These are phyloP conservation scores for Wickerhamiella hasegawae DNA, from an alignment of 805 yeast species.

Conservation along the genomic window DNA sequence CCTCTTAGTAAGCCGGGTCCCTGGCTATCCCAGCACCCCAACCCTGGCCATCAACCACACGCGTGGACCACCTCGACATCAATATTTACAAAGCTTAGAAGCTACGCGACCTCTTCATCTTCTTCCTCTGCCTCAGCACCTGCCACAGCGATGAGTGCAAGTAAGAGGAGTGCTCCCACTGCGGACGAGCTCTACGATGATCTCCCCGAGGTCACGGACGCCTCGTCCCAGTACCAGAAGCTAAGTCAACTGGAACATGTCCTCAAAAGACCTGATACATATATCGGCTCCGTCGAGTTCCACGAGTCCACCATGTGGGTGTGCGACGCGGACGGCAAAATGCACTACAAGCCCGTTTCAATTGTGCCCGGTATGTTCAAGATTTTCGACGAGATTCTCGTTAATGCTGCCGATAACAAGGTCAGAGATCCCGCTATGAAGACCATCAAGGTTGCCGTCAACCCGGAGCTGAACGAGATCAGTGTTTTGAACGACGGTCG, in stretches of 20 bases:
- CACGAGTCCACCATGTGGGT: conserved; percentile 76
- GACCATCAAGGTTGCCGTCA: conserved; percentile 65
- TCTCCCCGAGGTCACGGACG: conserved; percentile 21
- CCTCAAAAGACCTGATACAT: conserved; percentile 92
- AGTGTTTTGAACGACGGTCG: conserved; percentile 82
- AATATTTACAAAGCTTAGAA: too few species aligned
- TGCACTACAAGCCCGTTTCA: conserved; percentile 39
- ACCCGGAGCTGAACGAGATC: conserved; percentile 56
- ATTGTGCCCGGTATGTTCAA: conserved; percentile 94
- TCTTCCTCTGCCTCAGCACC: too few species aligned
- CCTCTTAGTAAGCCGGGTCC: too few species aligned
- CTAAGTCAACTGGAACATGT: conserved; percentile 93
- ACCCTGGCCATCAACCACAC: too few species aligned
- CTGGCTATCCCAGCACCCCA: too few species aligned
- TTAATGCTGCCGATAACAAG: conserved; percentile 97
- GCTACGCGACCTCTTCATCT: too few species aligned
- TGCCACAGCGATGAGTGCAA: too few species aligned
- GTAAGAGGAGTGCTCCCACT: too few species aligned
- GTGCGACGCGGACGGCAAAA: conserved; percentile 46
- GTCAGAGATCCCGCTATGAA: conserved; percentile 88
- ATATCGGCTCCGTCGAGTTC: conserved; percentile 85
- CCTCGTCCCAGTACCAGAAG: conserved; percentile 74
- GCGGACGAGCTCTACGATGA: neutral
- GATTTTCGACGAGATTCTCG: conserved; percentile 92
- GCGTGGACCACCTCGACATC: too few species aligned